A percentile compares a stretch with the other conserved stretches of the same genome.
phyloP scores from a whole-genome alignment of 306 rosid genomes.

The Rosa persica region DNA sequence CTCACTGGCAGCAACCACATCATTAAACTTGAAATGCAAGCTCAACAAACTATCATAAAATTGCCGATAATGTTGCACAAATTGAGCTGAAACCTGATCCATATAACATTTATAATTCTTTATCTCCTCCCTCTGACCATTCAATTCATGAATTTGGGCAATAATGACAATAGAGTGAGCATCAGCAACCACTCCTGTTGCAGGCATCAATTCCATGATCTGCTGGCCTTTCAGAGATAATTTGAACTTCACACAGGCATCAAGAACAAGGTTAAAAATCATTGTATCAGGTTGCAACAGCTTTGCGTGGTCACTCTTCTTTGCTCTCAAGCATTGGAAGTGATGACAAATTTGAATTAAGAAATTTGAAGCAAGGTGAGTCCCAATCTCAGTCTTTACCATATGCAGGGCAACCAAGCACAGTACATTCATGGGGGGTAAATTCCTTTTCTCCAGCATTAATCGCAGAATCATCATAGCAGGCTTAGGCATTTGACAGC shows the following conservation, averaged over 20 bases:
- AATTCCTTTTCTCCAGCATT: slow-evolving; percentile 46
- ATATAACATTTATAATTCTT: slow-evolving; percentile 52
- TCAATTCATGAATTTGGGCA: slow-evolving; percentile 69
- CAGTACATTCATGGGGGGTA: slow-evolving; percentile 55
- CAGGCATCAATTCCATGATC: slow-evolving; percentile 61
- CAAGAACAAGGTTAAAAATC: slow-evolving; percentile 77
- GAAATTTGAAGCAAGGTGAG: slow-evolving; percentile 60
- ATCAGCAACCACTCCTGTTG: slow-evolving; percentile 56
- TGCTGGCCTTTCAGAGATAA: slow-evolving; percentile 59
- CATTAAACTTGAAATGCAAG: slow-evolving; percentile 77
- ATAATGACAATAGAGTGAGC: slow-evolving; percentile 61
- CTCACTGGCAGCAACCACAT: slow-evolving; percentile 59
- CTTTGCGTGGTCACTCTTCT: slow-evolving; percentile 33
- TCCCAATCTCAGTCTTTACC: slow-evolving; percentile 72
- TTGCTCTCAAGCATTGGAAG: slow-evolving; percentile 36
- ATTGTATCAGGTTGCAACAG: slow-evolving; percentile 48
- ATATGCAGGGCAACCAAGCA: slow-evolving; percentile 57
- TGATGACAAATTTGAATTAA: slow-evolving; percentile 56
- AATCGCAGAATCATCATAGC: slow-evolving; percentile 52
- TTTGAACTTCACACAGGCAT: slow-evolving; percentile 75
- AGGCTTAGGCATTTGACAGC: slow-evolving; percentile 61
- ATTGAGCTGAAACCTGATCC: slow-evolving; percentile 47
- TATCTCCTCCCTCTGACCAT: slow-evolving; percentile 74
- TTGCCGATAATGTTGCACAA: slow-evolving; percentile 49
- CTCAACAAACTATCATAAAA: slow-evolving; percentile 82